Evolutionary conservation across 2,329 filamentous ascomycete species (phyloP).

Genomic region (Curvularia sp.): DNA sequence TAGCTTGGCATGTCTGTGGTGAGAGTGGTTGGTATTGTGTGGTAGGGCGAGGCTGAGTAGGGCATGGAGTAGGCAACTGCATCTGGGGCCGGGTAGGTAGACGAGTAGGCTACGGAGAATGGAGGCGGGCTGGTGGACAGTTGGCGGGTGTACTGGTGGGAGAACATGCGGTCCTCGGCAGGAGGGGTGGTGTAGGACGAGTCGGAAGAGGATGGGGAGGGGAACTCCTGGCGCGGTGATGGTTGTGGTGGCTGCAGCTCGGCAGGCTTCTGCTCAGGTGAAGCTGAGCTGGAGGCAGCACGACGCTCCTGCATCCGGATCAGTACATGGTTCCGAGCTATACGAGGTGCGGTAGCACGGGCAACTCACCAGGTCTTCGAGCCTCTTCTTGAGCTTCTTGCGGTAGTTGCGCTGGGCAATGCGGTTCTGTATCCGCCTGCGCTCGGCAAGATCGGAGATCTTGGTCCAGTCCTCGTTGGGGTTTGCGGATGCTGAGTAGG

Average conservation of each 20-base stretch:
- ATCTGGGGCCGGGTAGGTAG: constrained; percentile 71
- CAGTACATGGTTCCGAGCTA: constrained; percentile 26
- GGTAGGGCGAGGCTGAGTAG: constrained; percentile 57
- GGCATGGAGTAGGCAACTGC: constrained; percentile 66
- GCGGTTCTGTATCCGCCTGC: constrained; percentile 92
- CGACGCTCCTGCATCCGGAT: constrained; percentile 65
- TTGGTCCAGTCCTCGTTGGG: constrained; percentile 99
- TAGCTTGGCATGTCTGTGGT: constrained; percentile 57
- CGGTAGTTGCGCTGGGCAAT: constrained; percentile 98
- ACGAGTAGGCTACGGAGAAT: constrained; percentile 64
- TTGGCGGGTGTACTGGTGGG: constrained; percentile 70
- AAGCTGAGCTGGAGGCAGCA: constrained; percentile 69
- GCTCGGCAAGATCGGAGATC: constrained; percentile 95
- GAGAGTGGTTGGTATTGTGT: constrained; percentile 49
- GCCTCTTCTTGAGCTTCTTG: constrained; percentile 90
- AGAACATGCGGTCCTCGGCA: constrained; percentile 73
- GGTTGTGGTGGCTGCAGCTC: constrained; percentile 56
- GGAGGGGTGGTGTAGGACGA: constrained; percentile 57
- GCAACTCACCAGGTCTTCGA: constrained; percentile 71
- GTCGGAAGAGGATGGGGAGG: constrained; percentile 49
- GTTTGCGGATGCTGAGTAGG: constrained; percentile 92
- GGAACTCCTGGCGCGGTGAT: constrained; percentile 49
- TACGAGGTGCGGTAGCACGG: constrained; percentile 17
- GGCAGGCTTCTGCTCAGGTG: constrained; percentile 65
- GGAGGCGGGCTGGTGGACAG: constrained; percentile 75